A percentile compares a stretch with the other conserved stretches of the same genome.
Evolutionary conservation across 208 protist species (phyloP).

Genomic region (Crithidia fasciculata): DNA sequence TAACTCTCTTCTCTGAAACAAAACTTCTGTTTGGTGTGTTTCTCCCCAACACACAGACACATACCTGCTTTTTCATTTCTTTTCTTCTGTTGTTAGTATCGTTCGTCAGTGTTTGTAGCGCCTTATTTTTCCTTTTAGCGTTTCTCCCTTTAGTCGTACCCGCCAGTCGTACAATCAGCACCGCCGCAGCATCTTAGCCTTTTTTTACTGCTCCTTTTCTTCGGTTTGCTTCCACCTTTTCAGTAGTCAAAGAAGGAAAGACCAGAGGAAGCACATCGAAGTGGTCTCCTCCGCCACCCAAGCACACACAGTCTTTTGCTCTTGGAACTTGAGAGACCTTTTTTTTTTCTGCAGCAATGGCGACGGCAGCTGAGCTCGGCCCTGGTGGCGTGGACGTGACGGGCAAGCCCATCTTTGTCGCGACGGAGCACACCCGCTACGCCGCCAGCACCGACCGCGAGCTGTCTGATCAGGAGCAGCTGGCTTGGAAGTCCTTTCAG

Average conservation of each 20-base stretch:
- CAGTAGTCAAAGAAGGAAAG: too few species aligned
- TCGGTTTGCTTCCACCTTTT: background rate
- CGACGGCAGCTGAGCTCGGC: slow-evolving; percentile 59
- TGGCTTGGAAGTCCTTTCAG: slow-evolving; percentile 91
- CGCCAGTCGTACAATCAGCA: too few species aligned
- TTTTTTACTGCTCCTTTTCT: background rate
- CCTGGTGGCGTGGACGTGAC: slow-evolving; percentile 52
- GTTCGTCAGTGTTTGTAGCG: too few species aligned
- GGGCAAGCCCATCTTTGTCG: slow-evolving; percentile 80
- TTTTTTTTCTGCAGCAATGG: slow-evolving; percentile 36
- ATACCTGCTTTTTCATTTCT: background rate
- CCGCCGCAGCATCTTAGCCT: too few species aligned
- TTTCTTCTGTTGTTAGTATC: background rate
- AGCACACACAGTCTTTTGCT: too few species aligned
- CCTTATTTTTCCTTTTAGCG: background rate
- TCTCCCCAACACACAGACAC: background rate
- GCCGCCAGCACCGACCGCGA: slow-evolving; percentile 64
- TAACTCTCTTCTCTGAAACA: background rate
- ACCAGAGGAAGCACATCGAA: too few species aligned
- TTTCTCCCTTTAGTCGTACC: too few species aligned
- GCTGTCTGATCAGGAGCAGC: slow-evolving; percentile 85
- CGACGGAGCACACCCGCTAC: slow-evolving; percentile 79
- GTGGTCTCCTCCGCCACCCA: too few species aligned
- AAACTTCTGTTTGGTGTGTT: background rate
- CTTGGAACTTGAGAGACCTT: background rate